A percentile compares a stretch with the other conserved stretches of the same genome.
Conservation (phyloP, 352 stramenopile genomes). For the Sclerospora graminicola region DNA sequence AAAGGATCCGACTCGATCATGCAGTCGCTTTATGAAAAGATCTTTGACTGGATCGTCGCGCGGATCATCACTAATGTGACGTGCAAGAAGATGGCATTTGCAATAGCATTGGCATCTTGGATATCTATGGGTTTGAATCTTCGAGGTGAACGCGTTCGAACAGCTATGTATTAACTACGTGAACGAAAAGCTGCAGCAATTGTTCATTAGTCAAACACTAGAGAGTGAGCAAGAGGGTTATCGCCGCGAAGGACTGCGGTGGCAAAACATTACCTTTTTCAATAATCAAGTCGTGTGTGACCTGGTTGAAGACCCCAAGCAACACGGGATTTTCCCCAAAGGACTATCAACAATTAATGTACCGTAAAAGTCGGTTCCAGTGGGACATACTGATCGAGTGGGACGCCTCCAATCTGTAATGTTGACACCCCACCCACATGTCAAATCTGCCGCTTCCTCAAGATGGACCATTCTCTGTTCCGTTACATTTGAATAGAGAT, state of each 20-base stretch:
- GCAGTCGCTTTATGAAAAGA: constrained; percentile 81
- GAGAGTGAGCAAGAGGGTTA: constrained; percentile 79
- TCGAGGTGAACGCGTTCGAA: constrained; percentile 86
- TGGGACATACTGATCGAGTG: too few relatives aligned
- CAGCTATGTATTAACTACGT: constrained; percentile 89
- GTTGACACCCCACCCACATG: too few relatives aligned
- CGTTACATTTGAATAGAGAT: too few relatives aligned
- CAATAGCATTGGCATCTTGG: constrained; percentile 81
- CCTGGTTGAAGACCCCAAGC: constrained; percentile 79
- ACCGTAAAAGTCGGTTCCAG: too few relatives aligned
- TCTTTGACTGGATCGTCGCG: constrained; percentile 84
- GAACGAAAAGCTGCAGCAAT: constrained; percentile 82
- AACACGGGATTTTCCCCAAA: constrained; percentile 77
- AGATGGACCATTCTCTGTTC: too few relatives aligned
- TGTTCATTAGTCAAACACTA: constrained; percentile 82
- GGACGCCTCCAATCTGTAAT: too few relatives aligned
- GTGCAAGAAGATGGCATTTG: constrained; percentile 44
- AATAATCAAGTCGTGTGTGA: constrained; percentile 87
- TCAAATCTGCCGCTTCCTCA: too few relatives aligned
- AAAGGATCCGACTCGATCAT: constrained; percentile 82
- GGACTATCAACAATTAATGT: too few relatives aligned
- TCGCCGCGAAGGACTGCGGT: constrained; percentile 57
- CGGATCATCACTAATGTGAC: constrained; percentile 80
- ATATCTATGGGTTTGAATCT: constrained; percentile 90
- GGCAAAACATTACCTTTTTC: constrained; percentile 69